Base-by-base conservation (phyloP, 2,329 filamentous ascomycete genomes). In the Penicillium palitans region DNA sequence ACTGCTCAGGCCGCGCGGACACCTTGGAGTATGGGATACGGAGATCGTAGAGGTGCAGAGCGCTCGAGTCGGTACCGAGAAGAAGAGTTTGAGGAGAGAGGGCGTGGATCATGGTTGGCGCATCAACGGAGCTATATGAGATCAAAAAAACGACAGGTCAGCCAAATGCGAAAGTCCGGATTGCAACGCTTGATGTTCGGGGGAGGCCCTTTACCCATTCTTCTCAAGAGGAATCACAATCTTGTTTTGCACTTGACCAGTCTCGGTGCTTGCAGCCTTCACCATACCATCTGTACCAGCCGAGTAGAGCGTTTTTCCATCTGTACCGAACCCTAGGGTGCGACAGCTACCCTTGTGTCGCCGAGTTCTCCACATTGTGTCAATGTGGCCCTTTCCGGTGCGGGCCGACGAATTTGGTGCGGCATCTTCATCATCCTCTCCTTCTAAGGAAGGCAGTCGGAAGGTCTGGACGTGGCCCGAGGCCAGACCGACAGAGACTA, bases 271-370 rank as follows among this genome's bases (percentile, higher is more conserved):
- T 25, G 86, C 86, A 41, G 80, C 81, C 69, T 88, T 88, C 54
- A 88, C 81, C 44, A 88, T 75, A 47, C 84, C 85, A 72, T 88
- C 86, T 10, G 84, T 85, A 42, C 86, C 86, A 4, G 83, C 80
- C 21, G 80, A 83, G 65, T 81, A 87, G 78, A 82, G 76, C 80
- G 87, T 82, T 64, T 84, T 79, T 17, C 93, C 95, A 72, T 97
- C 93, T 57, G 86, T 76, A 63, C 87, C 88, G 76, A 93, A 98
- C 5, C 83, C 86, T 55, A 98, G 78, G 60, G 86, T 88, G 53
- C 95, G 84, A 72, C 93, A 98, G 81, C 92, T 97, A 13, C 92
- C 93, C 80, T 96, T 96, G 79, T 99, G 95, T 61, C 95, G 84
- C 66, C 87, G 83, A 6, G 95, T 98, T 68, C 86, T 85, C 95